Evolutionary conservation across 2,329 filamentous ascomycete genomes (phyloP).

Genomic region (Ustulina deusta): DNA sequence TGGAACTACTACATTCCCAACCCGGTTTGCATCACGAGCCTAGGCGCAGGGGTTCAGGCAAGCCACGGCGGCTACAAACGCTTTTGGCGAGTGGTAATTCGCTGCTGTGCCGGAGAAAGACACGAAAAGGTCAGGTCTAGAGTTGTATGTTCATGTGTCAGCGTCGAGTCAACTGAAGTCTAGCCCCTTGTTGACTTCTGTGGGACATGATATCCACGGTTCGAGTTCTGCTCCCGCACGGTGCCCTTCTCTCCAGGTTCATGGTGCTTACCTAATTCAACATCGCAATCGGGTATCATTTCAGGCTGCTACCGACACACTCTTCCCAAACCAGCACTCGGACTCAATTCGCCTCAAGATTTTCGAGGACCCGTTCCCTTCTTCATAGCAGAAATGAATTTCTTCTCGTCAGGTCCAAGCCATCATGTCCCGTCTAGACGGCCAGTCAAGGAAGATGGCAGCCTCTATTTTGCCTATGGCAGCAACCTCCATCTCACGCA

Average conservation of each 20-base stretch:
- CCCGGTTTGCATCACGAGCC: neutral
- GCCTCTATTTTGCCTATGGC: slow-evolving; percentile 24
- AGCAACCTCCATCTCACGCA: slow-evolving; percentile 21
- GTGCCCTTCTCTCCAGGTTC: neutral
- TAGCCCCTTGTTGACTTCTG: neutral
- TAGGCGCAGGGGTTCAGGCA: neutral
- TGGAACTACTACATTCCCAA: neutral
- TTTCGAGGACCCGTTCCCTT: neutral
- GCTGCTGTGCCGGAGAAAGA: neutral
- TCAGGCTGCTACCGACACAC: neutral
- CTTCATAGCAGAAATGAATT: neutral
- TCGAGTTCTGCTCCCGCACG: neutral
- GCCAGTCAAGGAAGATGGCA: neutral
- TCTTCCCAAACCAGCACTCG: neutral
- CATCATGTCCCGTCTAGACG: neutral
- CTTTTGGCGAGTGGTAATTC: neutral
- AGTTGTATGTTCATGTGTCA: neutral
- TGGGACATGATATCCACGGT: neutral
- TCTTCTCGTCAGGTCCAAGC: neutral
- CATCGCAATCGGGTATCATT: neutral
- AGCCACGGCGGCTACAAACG: neutral
- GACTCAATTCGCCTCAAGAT: neutral
- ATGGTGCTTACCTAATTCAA: neutral
- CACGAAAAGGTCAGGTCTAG: neutral
- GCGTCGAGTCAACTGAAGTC: neutral